Evolutionary conservation across 352 stramenopile genomes (phyloP).

Genomic region (Peronospora farinosa): DNA sequence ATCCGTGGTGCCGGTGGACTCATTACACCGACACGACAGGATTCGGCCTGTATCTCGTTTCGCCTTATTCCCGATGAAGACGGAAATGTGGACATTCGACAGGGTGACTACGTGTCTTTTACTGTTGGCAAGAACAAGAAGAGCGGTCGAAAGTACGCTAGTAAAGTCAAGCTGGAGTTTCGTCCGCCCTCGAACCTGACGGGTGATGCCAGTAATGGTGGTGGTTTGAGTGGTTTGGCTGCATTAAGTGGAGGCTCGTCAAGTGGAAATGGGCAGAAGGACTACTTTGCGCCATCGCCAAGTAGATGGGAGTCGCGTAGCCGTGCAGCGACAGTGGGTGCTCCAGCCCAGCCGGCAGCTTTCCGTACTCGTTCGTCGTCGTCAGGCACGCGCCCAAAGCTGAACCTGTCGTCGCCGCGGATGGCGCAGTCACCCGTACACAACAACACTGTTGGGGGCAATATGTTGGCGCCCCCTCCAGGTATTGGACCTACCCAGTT

Average conservation of each 20-base stretch:
- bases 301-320: slow-evolving; percentile 55
- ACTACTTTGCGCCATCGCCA: slow-evolving; percentile 48
- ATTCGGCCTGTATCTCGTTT: slow-evolving; percentile 83
- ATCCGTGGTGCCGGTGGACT: slow-evolving; percentile 78
- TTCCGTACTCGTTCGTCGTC: slow-evolving; percentile 57
- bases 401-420: slow-evolving; percentile 56
- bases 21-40: slow-evolving; percentile 78
- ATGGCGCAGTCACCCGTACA: slow-evolving; percentile 46
- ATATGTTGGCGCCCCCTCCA: slow-evolving; percentile 26
- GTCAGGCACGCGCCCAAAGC: slow-evolving; percentile 49
- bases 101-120: slow-evolving; percentile 85
- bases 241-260: slow-evolving; percentile 23
- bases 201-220: slow-evolving; percentile 19
- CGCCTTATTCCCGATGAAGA: slow-evolving; percentile 85
- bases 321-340: slow-evolving; percentile 46
- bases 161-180: slow-evolving; percentile 86
- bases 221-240: slow-evolving; percentile 16
- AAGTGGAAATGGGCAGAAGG: slow-evolving; percentile 43
- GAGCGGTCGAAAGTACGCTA: slow-evolving; percentile 82
- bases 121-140: slow-evolving; percentile 89
- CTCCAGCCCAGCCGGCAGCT: slow-evolving; percentile 30
- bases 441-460: slow-evolving; percentile 25
- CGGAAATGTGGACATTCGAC: slow-evolving; percentile 76
- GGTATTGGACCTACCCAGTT: slow-evolving; percentile 43
- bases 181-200: slow-evolving; percentile 60